Evolutionary conservation across 2,329 filamentous ascomycete genomes (phyloP).

Genomic region (Trichoderma asperellum): DNA sequence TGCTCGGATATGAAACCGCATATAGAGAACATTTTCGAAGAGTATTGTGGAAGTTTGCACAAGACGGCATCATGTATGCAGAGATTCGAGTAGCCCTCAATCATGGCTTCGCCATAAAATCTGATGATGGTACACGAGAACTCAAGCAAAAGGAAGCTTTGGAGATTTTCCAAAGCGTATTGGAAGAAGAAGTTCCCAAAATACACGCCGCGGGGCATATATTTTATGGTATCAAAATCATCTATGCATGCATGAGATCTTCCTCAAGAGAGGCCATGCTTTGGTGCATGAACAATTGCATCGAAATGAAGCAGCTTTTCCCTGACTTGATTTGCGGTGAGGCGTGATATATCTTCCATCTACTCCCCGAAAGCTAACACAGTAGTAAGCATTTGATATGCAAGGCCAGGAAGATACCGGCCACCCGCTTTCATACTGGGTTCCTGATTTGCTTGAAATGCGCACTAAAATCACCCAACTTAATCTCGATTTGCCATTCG

Average conservation of each 20-base stretch:
- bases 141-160: slow-evolving; percentile 12
- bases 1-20: slow-evolving; percentile 13
- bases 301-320: slow-evolving; percentile 76
- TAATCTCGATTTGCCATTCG: slow-evolving; percentile 84
- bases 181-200: slow-evolving; percentile 83
- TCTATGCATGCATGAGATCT: slow-evolving; percentile 77
- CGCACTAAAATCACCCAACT: slow-evolving; percentile 78
- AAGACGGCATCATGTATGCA: slow-evolving; percentile 20
- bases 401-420: slow-evolving; percentile 83
- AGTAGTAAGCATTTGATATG: slow-evolving; percentile 78
- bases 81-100: slow-evolving; percentile 21
- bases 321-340: slow-evolving; percentile 67
- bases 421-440: slow-evolving; percentile 72
- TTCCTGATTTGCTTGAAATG: slow-evolving; percentile 92
- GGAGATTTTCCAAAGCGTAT: slow-evolving; percentile 52
- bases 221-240: slow-evolving; percentile 84
- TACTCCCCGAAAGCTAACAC: not conserved
- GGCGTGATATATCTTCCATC: not conserved
- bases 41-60: slow-evolving; percentile 10
- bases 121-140: slow-evolving; percentile 7
- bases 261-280: slow-evolving; percentile 15
- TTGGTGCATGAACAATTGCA: slow-evolving; percentile 78
- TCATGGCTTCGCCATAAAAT: slow-evolving; percentile 14
- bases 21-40: slow-evolving; percentile 18
- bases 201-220: slow-evolving; percentile 67